Conservation (phyloP, 2,329 filamentous ascomycete species). For the Neofusicoccum sp. region DNA sequence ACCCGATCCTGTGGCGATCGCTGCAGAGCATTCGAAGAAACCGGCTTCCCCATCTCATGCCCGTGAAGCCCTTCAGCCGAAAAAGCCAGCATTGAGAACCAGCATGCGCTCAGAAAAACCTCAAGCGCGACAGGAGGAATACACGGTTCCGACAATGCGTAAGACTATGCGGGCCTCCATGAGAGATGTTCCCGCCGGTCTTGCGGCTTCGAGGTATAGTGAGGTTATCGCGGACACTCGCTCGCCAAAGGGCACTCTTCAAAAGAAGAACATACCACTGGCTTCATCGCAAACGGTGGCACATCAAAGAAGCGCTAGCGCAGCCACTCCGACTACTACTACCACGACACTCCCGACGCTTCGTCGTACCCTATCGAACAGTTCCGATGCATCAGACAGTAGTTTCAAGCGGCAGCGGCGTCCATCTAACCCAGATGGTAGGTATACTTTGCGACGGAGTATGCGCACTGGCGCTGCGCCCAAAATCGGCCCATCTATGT, state of each 20-base stretch:
- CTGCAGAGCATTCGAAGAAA: constrained; percentile 1
- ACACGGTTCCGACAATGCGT: not conserved
- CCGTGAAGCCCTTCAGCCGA: constrained; percentile 31
- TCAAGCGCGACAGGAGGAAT: constrained; percentile 23
- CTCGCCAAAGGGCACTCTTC: constrained; percentile 38
- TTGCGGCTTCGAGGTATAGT: constrained; percentile 40
- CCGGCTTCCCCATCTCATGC: constrained; percentile 20
- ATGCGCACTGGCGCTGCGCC: constrained; percentile 61
- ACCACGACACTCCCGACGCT: constrained; percentile 35
- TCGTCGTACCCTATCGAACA: constrained; percentile 35
- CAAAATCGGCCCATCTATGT: constrained; percentile 47
- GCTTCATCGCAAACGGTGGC: constrained; percentile 26
- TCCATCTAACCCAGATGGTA: constrained; percentile 45
- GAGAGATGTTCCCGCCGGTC: constrained; percentile 28
- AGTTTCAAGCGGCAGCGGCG: constrained; percentile 74
- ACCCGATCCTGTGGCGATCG: constrained; percentile 4
- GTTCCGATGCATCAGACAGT: constrained; percentile 58
- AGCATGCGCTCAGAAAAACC: constrained; percentile 31
- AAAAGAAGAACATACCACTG: constrained; percentile 43
- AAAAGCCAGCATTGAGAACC: constrained; percentile 47
- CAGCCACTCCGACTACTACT: constrained; percentile 23
- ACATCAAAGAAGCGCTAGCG: constrained; percentile 30
- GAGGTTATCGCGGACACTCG: constrained; percentile 30
- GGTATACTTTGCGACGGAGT: constrained; percentile 68
- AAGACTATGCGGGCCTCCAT: constrained; percentile 30